Evolutionary conservation across 2,329 filamentous ascomycete species (phyloP), one percentile per base, ranked within the genome.

Genomic region (Calonectria hongkongensis): DNA sequence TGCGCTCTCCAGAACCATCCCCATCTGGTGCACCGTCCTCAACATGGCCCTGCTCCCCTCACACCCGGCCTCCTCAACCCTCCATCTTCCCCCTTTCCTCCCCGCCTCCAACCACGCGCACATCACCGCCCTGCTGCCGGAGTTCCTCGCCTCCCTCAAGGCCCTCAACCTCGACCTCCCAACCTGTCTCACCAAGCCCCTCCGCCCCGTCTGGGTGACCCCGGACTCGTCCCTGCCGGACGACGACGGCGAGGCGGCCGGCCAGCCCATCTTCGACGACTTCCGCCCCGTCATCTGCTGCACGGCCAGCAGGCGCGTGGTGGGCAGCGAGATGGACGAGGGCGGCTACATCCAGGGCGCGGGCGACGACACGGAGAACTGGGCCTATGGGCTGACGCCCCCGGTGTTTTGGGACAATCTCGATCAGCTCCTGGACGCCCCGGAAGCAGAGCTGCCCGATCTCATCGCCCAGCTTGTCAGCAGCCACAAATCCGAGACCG

Each of bases 361-460:
- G 0, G 97, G 94, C 2, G 97, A 99, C 83, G 97, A 99, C 82
- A 95, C 94, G 15, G 97, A 99, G 86, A 95, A 94, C 77, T 99
- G 97, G 97, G 93, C 95, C 1, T 86, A 90, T 66, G 95, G 95
- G 0, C 89, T 98, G 18, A 97, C 94, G 0, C 91, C 96, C 0
- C 82, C 86, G 0, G 75, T 96, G 0, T 99, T 98, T 84, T 99
- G 97, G 97, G 84, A 83, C 2, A 87, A 98, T 77, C 86, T 86
- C 50, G 86, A 90, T 0, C 47, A 81, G 7, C 86, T 98, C 13
- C 85, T 97, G 25, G 83, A 83, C 0, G 89, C 92, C 0, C 80
- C 89, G 0, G 96, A 98, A 79, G 88, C 90, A 12, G 91, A 95
- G 2, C 83, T 91, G 0, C 87, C 88, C 0, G 86, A 79, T 2